These are phyloP conservation scores for Auricularia heimuer DNA, from an alignment of 768 basidiomycete species.

Conservation along the genomic window DNA sequence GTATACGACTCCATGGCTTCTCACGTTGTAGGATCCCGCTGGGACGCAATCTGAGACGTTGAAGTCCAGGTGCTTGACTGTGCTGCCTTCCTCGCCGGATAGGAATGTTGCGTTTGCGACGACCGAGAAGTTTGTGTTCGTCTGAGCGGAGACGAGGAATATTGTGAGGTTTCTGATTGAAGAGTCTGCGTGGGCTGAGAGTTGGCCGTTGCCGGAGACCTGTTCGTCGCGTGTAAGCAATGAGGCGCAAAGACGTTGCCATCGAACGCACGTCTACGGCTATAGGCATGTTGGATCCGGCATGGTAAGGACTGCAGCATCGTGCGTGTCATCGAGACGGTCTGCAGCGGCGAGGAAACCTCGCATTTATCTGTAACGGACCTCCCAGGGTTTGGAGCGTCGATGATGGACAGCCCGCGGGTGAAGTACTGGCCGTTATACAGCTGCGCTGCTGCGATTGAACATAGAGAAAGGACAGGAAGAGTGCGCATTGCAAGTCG, in stretches of 20 bases:
- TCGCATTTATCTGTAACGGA: constrained; percentile 8
- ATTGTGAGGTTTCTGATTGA: constrained; percentile 31
- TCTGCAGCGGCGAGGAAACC: background rate
- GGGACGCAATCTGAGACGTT: constrained; percentile 32
- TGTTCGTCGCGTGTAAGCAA: constrained; percentile 4
- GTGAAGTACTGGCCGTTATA: constrained; percentile 13
- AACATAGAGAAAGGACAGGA: background rate
- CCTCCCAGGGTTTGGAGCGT: constrained; percentile 26
- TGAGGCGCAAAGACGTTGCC: background rate
- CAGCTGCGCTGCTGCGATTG: background rate
- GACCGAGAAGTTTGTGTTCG: constrained; percentile 32
- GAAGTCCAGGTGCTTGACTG: constrained; percentile 29
- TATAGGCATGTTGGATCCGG: constrained; percentile 22
- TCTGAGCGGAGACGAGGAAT: constrained; percentile 32
- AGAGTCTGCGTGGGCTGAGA: constrained; percentile 22
- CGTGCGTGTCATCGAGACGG: background rate
- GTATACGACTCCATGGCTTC: constrained; percentile 7
- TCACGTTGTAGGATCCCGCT: constrained; percentile 35
- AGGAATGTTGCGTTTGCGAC: constrained; percentile 27
- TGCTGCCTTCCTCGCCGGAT: constrained; percentile 29
- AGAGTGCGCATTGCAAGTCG: too few relatives aligned
- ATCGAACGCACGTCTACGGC: constrained; percentile 24
- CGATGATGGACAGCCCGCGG: constrained; percentile 23
- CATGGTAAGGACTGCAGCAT: constrained; percentile 18
- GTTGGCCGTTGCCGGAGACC: constrained; percentile 38